phyloP scores from a whole-genome alignment of 495 filamentous ascomycete species.

The Neurospora sp. region DNA sequence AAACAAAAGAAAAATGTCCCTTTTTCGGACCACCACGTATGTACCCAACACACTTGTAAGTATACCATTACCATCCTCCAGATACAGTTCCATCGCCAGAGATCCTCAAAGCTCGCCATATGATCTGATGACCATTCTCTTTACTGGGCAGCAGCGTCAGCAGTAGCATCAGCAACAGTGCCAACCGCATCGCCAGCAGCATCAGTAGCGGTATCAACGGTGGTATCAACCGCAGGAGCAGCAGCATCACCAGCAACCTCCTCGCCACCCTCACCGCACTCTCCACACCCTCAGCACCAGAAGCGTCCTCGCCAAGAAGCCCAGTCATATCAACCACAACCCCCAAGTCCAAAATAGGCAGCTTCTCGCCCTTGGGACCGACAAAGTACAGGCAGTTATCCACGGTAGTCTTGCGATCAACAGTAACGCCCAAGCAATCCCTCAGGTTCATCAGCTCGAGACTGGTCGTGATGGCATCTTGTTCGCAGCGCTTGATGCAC shows the following conservation, averaged over 20 bases:
- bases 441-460: neutral
- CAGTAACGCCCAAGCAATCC: constrained; percentile 9
- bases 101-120: neutral
- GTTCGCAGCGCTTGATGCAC: constrained; percentile 7
- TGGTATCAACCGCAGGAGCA: too few relatives aligned
- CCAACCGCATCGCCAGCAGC: neutral
- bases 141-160: neutral
- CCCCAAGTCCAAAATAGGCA: constrained; percentile 1
- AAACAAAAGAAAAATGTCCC: neutral
- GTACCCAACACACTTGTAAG: neutral
- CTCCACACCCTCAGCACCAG: neutral
- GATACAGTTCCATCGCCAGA: neutral
- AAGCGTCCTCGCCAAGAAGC: constrained; percentile 15
- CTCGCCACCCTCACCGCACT: neutral
- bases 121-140: neutral
- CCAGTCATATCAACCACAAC: neutral
- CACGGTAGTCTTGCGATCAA: neutral
- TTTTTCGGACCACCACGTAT: neutral
- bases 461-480: neutral
- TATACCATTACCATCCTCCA: neutral
- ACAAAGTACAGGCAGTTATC: constrained; percentile 11
- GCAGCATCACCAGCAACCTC: neutral
- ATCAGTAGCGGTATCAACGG: too few relatives aligned
- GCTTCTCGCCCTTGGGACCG: neutral
- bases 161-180: neutral